Evolutionary conservation across 1,284 basidiomycete genomes (phyloP).

Genomic region (Crepidotus sp.): DNA sequence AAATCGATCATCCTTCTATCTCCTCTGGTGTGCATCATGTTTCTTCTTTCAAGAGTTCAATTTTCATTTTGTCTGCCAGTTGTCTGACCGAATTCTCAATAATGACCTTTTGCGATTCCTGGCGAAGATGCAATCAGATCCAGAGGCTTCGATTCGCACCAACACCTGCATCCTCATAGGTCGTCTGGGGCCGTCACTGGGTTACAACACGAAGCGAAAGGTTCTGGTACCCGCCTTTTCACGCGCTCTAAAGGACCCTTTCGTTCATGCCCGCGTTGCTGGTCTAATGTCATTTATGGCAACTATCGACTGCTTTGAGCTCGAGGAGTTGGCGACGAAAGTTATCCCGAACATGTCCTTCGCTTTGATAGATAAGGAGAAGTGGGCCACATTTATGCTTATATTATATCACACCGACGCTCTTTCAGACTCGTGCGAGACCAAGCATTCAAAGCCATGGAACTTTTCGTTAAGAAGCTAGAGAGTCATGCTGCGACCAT

Average conservation of each 20-base stretch:
- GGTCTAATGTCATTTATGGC: conserved; percentile 97
- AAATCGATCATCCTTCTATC: conserved; percentile 81
- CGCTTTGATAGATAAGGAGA: conserved; percentile 82
- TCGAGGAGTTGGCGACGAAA: conserved; percentile 81
- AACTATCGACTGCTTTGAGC: conserved; percentile 83
- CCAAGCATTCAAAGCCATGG: conserved; percentile 88
- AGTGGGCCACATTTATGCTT: conserved; percentile 39
- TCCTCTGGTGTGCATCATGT: conserved; percentile 53
- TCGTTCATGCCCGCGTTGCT: conserved; percentile 90
- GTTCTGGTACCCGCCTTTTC: conserved; percentile 94
- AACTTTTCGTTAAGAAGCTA: conserved; percentile 78
- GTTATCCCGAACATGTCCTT: conserved; percentile 82
- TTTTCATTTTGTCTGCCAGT: conserved; percentile 32
- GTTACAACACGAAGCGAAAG: conserved; percentile 86
- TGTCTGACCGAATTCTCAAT: conserved; percentile 89
- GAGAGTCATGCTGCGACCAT: conserved; percentile 72
- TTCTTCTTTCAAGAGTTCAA: not conserved
- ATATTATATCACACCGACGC: not conserved
- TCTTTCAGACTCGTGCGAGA: conserved; percentile 71
- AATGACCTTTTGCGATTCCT: conserved; percentile 92
- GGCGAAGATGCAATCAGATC: conserved; percentile 88
- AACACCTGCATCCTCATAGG: conserved; percentile 97
- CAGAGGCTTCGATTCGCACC: conserved; percentile 91
- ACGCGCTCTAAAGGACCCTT: conserved; percentile 83
- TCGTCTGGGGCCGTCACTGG: conserved; percentile 78